These are phyloP conservation scores for Imleria badia DNA, from an alignment of 768 basidiomycete species.

Conservation along the genomic window DNA sequence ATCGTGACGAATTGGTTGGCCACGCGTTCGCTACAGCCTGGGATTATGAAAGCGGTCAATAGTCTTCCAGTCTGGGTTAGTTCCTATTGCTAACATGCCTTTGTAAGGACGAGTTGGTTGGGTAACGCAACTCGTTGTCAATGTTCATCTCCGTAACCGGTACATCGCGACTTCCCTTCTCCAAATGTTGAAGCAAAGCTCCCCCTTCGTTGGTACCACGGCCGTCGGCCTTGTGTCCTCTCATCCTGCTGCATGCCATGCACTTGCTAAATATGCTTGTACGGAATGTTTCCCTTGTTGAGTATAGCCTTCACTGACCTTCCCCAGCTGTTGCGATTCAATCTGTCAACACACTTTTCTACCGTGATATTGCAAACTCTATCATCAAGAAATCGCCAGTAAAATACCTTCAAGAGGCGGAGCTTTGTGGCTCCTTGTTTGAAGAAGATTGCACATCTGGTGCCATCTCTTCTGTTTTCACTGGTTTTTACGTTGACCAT, in stretches of 20 bases:
- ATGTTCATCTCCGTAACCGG: too few species aligned
- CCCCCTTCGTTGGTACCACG: too few species aligned
- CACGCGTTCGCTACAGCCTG: too few species aligned
- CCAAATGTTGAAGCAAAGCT: too few species aligned
- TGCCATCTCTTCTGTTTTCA: conserved; percentile 1
- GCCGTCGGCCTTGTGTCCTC: neutral
- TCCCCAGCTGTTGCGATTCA: neutral
- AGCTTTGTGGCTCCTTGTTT: conserved; percentile 2
- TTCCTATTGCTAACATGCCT: too few species aligned
- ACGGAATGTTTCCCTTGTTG: neutral
- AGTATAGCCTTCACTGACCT: conserved; percentile 1
- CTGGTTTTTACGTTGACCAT: neutral
- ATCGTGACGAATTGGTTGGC: too few species aligned
- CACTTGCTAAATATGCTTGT: neutral
- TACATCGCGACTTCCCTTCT: too few species aligned
- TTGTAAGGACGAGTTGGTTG: too few species aligned
- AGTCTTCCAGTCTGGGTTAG: too few species aligned
- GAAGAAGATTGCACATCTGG: conserved; percentile 2
- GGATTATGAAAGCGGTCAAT: too few species aligned
- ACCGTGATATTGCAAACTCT: neutral
- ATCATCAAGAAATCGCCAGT: neutral
- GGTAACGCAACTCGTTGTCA: too few species aligned
- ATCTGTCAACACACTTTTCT: neutral
- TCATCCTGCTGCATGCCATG: conserved; percentile 4
- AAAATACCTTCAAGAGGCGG: neutral